Evolutionary conservation across 2,329 filamentous ascomycete genomes (phyloP).

Genomic region (Diaporthe sp.): DNA sequence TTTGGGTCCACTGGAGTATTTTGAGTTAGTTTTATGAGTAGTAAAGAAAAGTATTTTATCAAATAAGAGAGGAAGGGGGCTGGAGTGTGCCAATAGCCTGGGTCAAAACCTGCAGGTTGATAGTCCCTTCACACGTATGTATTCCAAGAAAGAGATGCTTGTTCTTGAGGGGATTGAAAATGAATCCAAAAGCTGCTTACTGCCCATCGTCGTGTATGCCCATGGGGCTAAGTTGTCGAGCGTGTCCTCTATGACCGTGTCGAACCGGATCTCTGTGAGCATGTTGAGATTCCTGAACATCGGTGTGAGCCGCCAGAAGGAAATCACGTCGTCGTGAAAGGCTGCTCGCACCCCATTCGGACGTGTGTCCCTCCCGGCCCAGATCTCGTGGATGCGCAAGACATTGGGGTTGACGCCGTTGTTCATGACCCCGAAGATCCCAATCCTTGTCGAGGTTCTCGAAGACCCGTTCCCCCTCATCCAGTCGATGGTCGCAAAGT

Average conservation of each 20-base stretch:
- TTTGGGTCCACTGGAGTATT: too few relatives aligned
- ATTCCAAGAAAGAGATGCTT: too few relatives aligned
- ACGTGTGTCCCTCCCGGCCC: neutral
- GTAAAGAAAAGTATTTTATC: too few relatives aligned
- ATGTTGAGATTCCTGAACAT: neutral
- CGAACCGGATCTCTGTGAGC: neutral
- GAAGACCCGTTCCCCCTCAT: fast-evolving
- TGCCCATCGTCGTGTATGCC: neutral
- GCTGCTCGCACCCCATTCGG: neutral
- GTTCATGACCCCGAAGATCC: neutral
- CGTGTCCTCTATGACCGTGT: neutral
- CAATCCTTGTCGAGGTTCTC: neutral
- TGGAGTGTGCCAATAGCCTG: too few relatives aligned
- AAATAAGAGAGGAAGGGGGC: too few relatives aligned
- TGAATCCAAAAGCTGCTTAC: too few relatives aligned
- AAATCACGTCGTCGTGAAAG: neutral
- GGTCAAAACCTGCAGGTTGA: too few relatives aligned
- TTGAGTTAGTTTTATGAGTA: too few relatives aligned
- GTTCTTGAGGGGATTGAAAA: too few relatives aligned
- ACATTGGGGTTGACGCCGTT: neutral
- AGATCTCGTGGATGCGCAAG: neutral
- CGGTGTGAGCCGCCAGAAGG: neutral
- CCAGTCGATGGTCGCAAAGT: neutral
- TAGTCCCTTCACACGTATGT: too few relatives aligned
- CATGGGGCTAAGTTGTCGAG: neutral